Percentiles rank a stretch among this genome's conserved stretches.
Evolutionary conservation across 345 rosid species (phyloP).

Genomic region (Turritis glabra): DNA sequence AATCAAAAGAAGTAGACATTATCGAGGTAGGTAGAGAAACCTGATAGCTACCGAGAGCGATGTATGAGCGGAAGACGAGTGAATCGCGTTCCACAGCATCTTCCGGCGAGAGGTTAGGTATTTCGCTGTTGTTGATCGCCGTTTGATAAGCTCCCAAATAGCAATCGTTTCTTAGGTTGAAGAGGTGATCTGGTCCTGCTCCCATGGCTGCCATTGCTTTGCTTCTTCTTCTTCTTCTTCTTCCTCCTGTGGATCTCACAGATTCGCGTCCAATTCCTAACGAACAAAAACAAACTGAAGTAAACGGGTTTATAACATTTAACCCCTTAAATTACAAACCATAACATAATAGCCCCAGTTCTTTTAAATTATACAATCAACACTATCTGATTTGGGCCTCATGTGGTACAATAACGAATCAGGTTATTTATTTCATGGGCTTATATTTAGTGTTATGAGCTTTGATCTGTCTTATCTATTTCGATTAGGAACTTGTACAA

Average conservation of each 20-base stretch:
- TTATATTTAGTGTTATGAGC: neutral
- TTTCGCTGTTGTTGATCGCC: conserved; percentile 82
- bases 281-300: neutral
- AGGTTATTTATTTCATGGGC: neutral
- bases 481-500: no score
- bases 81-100: conserved; percentile 78
- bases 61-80: conserved; percentile 79
- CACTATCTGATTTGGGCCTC: neutral
- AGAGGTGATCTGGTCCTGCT: conserved; percentile 83
- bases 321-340: neutral
- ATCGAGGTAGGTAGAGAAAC: conserved; percentile 14
- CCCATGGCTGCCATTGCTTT: conserved; percentile 49
- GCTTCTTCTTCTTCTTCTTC: no score
- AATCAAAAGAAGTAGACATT: neutral
- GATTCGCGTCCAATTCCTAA: neutral
- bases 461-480: neutral
- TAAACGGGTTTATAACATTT: neutral
- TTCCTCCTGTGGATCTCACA: conserved; percentile 1
- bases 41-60: conserved; percentile 89
- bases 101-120: conserved; percentile 68
- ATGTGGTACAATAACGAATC: neutral
- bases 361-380: neutral
- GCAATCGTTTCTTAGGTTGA: conserved; percentile 73
- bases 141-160: conserved; percentile 87
- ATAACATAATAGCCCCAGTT: neutral